These are phyloP conservation scores for Fraxinus greggii DNA, from an alignment of 305 asterid genomes.

Conservation along the genomic window DNA sequence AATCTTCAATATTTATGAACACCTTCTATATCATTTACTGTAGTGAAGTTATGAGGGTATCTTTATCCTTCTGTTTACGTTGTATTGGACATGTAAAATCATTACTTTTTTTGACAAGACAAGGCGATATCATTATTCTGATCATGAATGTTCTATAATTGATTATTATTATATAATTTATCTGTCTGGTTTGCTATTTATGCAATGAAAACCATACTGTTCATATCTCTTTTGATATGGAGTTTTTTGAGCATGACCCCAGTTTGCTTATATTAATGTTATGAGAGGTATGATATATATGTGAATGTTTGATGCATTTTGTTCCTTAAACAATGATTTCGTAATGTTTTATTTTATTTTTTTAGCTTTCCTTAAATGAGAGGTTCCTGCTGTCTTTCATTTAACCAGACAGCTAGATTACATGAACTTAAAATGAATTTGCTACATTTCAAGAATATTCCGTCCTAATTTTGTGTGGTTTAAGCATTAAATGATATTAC, in stretches of 20 bases:
- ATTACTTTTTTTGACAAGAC: background rate
- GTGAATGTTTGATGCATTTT: background rate
- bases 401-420: background rate
- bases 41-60: background rate
- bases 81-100: background rate
- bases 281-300: background rate
- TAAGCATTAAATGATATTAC: constrained; percentile 2
- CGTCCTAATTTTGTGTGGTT: background rate
- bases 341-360: background rate
- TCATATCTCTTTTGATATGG: background rate
- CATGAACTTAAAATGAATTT: background rate
- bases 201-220: background rate
- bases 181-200: background rate
- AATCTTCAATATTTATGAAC: background rate
- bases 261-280: background rate
- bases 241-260: background rate
- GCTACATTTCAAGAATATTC: background rate
- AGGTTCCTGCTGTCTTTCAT: background rate
- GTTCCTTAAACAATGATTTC: background rate
- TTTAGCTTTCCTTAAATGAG: background rate
- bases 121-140: background rate
- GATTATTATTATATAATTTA: background rate
- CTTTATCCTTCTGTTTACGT: background rate
- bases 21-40: constrained; percentile 3
- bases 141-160: background rate